These are phyloP conservation scores for Stentor coeruleus DNA, from an alignment of 73 alveolate genomes.

Conservation along the genomic window DNA sequence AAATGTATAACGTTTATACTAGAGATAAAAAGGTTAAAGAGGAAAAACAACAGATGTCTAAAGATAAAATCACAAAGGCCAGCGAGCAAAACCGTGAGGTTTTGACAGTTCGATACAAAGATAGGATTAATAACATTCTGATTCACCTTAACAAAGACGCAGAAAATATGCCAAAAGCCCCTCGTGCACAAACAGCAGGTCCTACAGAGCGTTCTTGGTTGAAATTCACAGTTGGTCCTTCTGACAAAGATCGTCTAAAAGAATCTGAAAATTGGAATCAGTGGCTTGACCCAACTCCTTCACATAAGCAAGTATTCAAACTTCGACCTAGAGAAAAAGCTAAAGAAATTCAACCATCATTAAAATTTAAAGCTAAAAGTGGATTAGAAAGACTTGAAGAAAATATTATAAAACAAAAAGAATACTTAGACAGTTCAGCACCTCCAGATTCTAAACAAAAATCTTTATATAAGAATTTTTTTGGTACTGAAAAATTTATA, in stretches of 20 bases:
- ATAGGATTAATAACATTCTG: neutral
- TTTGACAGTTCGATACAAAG: neutral
- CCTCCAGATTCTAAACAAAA: neutral
- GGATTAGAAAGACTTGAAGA: neutral
- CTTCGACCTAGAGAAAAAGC: neutral
- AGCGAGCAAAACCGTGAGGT: no score
- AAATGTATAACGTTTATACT: no score
- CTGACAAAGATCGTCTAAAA: constrained; percentile 1
- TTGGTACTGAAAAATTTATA: neutral
- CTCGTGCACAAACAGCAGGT: neutral
- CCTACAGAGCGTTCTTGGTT: neutral
- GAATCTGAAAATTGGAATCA: neutral
- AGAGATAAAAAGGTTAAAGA: no score
- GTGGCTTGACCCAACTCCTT: constrained; percentile 6
- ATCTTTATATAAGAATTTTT: neutral
- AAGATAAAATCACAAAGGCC: neutral
- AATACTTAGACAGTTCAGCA: neutral
- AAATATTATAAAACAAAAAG: neutral
- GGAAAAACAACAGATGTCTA: neutral
- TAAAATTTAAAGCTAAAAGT: neutral
- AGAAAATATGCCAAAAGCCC: neutral
- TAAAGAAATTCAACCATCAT: constrained; percentile 1
- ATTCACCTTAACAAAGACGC: neutral
- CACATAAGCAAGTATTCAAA: neutral
- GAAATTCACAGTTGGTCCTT: neutral